Conservation (phyloP, 192 early-diverging fungal species). For the Coemansia sp. region DNA sequence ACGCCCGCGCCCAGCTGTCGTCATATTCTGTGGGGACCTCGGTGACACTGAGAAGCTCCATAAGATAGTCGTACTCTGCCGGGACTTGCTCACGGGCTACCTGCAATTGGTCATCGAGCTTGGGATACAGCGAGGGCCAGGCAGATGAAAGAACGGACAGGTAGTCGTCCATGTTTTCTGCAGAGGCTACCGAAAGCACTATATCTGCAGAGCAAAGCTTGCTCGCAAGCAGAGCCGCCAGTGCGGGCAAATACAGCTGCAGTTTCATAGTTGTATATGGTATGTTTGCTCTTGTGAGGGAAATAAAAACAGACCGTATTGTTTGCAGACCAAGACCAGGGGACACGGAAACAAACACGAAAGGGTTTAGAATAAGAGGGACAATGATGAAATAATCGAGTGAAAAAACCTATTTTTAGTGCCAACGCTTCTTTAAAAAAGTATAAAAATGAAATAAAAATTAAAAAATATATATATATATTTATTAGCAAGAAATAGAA, state of each 20-base stretch:
- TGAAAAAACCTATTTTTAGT: not conserved
- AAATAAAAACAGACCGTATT: not conserved
- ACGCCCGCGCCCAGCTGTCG: conserved; percentile 25
- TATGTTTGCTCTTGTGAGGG: not conserved
- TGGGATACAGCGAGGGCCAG: conserved; percentile 36
- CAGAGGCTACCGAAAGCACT: conserved; percentile 35
- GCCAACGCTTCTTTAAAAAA: conserved; percentile 1
- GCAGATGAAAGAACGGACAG: conserved; percentile 36
- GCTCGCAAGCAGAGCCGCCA: conserved; percentile 5
- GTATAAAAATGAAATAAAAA: conserved; percentile 4
- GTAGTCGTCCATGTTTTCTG: conserved; percentile 24
- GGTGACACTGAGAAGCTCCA: conserved; percentile 26
- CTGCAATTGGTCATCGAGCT: conserved; percentile 24
- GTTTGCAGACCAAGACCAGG: not conserved
- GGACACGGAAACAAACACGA: not conserved
- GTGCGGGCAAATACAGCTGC: not conserved
- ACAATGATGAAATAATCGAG: not conserved
- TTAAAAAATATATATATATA: not conserved
- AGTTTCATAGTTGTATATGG: conserved; percentile 8
- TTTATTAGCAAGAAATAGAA: not conserved
- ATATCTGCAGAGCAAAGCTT: conserved; percentile 29
- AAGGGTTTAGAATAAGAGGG: not conserved
- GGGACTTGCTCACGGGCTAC: conserved; percentile 31
- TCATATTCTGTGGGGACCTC: conserved; percentile 30
- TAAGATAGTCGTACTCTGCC: conserved; percentile 36